Evolutionary conservation across 805 yeast genomes (phyloP).

Genomic region (Metschnikowia vanudenii): DNA sequence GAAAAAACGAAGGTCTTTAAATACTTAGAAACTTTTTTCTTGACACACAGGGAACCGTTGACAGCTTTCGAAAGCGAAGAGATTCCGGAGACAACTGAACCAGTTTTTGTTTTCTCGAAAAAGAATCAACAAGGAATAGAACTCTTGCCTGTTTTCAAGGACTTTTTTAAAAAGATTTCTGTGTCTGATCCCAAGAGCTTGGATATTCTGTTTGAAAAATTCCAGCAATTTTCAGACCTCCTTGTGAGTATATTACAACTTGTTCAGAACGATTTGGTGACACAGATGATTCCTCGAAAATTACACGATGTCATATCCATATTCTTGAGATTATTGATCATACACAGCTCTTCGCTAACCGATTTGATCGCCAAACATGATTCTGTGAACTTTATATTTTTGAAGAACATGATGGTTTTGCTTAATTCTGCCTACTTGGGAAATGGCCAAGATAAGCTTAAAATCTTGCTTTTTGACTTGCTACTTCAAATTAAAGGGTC

Average conservation of each 20-base stretch:
- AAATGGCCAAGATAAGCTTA: slow-evolving; percentile 43
- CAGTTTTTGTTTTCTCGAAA: background rate
- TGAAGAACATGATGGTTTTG: slow-evolving; percentile 47
- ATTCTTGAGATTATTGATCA: slow-evolving; percentile 53
- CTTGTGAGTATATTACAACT: slow-evolving; percentile 23
- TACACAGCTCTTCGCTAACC: slow-evolving; percentile 53
- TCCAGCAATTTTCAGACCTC: slow-evolving; percentile 23
- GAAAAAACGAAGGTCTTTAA: slow-evolving; percentile 26
- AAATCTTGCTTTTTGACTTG: slow-evolving; percentile 58
- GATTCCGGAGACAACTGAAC: background rate
- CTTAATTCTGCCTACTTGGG: slow-evolving; percentile 43
- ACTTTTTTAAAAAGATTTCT: slow-evolving; percentile 48
- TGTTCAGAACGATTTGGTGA: slow-evolving; percentile 12
- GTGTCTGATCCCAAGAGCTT: slow-evolving; percentile 28
- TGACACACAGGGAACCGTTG: slow-evolving; percentile 20
- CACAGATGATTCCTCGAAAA: slow-evolving; percentile 4
- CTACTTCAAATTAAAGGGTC: slow-evolving; percentile 51
- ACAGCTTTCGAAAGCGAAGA: background rate
- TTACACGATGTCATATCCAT: slow-evolving; percentile 41
- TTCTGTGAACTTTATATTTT: slow-evolving; percentile 44
- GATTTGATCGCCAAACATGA: slow-evolving; percentile 40
- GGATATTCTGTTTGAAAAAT: slow-evolving; percentile 22
- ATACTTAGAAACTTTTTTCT: slow-evolving; percentile 29
- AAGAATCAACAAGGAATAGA: slow-evolving; percentile 15
- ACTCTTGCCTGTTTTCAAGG: slow-evolving; percentile 40